Conservation (phyloP, 345 rosid genomes). For the Noccaea caerulescens region DNA sequence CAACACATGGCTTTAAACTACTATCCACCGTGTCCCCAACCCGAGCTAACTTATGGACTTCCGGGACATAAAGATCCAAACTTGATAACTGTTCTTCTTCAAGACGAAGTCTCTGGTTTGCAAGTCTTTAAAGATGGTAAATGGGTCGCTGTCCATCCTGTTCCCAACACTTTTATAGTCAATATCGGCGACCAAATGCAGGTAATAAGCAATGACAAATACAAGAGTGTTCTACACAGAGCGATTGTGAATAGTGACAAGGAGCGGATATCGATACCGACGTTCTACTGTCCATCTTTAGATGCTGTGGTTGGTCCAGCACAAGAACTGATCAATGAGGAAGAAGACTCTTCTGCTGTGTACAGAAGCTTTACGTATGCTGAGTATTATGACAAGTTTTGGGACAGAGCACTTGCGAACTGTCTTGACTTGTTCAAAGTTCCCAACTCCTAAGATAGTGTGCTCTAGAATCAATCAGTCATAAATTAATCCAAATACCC, state of each 20-base stretch:
- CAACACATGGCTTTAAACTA: constrained; percentile 89
- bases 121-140: constrained; percentile 64
- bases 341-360: constrained; percentile 40
- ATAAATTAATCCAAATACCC: no score
- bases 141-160: constrained; percentile 71
- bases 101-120: constrained; percentile 73
- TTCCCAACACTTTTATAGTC: constrained; percentile 67
- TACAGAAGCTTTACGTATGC: constrained; percentile 48
- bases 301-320: constrained; percentile 57
- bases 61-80: constrained; percentile 78
- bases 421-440: constrained; percentile 66
- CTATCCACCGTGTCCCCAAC: constrained; percentile 80
- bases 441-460: constrained; percentile 11
- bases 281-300: constrained; percentile 57
- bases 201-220: constrained; percentile 61
- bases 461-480: not conserved
- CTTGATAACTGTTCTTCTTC: constrained; percentile 72
- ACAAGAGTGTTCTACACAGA: constrained; percentile 65
- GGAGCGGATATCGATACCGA: constrained; percentile 59
- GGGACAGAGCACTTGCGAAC: constrained; percentile 58
- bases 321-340: constrained; percentile 40
- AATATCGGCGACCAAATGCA: constrained; percentile 83
- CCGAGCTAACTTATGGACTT: constrained; percentile 69
- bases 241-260: constrained; percentile 52
- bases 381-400: constrained; percentile 64